Evolutionary conservation across 495 filamentous ascomycete genomes (phyloP).

Genomic region (Penicillium macrosclerotiorum): DNA sequence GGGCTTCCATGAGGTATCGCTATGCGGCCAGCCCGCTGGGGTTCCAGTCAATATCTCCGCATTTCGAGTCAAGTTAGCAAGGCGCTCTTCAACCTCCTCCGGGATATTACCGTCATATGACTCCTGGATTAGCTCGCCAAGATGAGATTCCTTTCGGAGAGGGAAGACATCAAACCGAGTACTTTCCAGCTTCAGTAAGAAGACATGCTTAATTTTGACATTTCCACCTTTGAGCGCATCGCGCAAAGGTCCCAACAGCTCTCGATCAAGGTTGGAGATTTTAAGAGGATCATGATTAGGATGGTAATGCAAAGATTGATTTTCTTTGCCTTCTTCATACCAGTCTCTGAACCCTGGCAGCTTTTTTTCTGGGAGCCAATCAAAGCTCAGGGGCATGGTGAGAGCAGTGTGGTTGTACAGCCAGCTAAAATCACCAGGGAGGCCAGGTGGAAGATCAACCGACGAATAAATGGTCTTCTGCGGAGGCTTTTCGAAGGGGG

Average conservation of each 20-base stretch:
- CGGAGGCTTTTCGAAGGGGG: slow-evolving; percentile 15
- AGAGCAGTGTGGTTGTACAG: slow-evolving; percentile 25
- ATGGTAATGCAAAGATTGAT: slow-evolving; percentile 28
- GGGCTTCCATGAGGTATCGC: slow-evolving; percentile 14
- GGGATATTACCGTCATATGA: slow-evolving; percentile 26
- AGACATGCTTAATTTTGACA: slow-evolving; percentile 36
- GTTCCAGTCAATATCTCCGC: slow-evolving; percentile 34
- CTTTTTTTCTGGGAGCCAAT: slow-evolving; percentile 23
- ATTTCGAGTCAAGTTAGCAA: slow-evolving; percentile 33
- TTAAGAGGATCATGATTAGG: slow-evolving; percentile 36
- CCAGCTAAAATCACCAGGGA: slow-evolving; percentile 23
- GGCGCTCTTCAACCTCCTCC: slow-evolving; percentile 22
- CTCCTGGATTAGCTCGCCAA: slow-evolving; percentile 21
- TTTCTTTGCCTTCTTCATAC: slow-evolving; percentile 13
- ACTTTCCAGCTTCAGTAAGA: slow-evolving; percentile 42
- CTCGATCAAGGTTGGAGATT: slow-evolving; percentile 38
- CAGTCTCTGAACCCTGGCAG: slow-evolving; percentile 28
- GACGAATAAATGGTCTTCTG: slow-evolving; percentile 2
- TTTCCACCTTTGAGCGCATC: slow-evolving; percentile 26
- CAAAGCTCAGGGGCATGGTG: slow-evolving; percentile 10
- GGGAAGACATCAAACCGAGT: slow-evolving; percentile 46
- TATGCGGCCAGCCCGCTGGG: slow-evolving; percentile 15
- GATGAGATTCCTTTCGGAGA: slow-evolving; percentile 30
- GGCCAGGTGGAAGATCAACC: slow-evolving; percentile 7
- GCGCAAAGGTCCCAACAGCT: slow-evolving; percentile 27